A percentile compares a stretch with the other conserved stretches of the same genome.
These are phyloP conservation scores for Thielaviopsis ethacetica DNA, from an alignment of 2,329 filamentous ascomycete genomes.

Conservation along the genomic window DNA sequence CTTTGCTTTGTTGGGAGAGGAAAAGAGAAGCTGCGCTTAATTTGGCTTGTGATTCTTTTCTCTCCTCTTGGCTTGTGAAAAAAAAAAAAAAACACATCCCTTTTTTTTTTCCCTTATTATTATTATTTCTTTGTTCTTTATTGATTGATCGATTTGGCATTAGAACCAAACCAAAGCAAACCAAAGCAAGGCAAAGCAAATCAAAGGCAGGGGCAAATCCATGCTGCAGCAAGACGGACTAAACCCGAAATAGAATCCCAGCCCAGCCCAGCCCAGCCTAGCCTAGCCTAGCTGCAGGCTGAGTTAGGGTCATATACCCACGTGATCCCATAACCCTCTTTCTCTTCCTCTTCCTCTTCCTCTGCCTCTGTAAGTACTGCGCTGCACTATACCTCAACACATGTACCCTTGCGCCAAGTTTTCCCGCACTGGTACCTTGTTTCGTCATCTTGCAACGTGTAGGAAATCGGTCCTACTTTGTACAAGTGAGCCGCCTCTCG, in stretches of 20 bases:
- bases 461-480: not conserved
- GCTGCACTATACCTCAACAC: too few species aligned
- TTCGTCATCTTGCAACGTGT: not conserved
- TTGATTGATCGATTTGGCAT: too few species aligned
- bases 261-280: too few species aligned
- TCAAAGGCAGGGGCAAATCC: not conserved
- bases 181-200: too few species aligned
- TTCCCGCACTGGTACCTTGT: not conserved
- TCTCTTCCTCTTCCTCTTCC: not conserved
- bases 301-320: too few species aligned
- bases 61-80: slow-evolving; percentile 5
- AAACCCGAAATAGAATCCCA: not conserved
- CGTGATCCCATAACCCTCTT: too few species aligned
- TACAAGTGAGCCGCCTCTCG: not conserved
- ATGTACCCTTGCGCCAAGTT: not conserved
- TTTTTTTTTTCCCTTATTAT: not conserved
- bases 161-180: too few species aligned
- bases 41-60: not conserved
- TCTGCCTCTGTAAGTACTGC: too few species aligned
- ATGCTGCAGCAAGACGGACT: not conserved
- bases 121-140: not conserved
- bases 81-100: not conserved
- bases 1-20: not conserved
- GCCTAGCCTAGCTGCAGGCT: too few species aligned
- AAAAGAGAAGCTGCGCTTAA: not conserved